Percentiles rank a stretch among this genome's conserved stretches.
Evolutionary conservation across 768 basidiomycete genomes (phyloP).

Genomic region (Leccinum uliginosum): DNA sequence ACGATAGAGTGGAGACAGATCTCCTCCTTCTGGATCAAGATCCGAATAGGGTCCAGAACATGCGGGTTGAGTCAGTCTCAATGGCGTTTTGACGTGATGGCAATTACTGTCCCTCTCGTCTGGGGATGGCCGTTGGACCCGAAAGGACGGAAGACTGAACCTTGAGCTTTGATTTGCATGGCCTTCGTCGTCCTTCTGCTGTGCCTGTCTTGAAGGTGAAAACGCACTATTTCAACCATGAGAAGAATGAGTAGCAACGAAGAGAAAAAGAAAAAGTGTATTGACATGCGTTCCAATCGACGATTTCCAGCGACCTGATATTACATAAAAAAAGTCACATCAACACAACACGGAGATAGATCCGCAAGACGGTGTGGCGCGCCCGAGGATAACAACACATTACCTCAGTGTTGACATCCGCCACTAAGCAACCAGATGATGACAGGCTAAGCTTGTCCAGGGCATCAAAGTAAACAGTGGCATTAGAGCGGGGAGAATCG

Average conservation of each 20-base stretch:
- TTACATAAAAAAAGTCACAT: not conserved
- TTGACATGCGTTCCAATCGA: conserved; percentile 9
- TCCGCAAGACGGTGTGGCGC: not conserved
- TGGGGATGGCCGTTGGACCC: conserved; percentile 15
- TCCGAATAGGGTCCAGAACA: not conserved
- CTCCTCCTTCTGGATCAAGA: conserved; percentile 2
- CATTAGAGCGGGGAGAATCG: conserved; percentile 8
- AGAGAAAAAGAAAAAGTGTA: conserved; percentile 9
- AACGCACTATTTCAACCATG: conserved; percentile 12
- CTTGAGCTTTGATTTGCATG: conserved; percentile 8
- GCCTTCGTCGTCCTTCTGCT: not conserved
- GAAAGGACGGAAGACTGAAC: conserved; percentile 18
- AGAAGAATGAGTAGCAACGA: conserved; percentile 3
- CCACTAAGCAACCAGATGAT: conserved; percentile 3
- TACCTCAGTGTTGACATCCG: conserved; percentile 10
- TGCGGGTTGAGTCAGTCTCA: conserved; percentile 1
- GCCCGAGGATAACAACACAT: not conserved
- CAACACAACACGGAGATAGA: not conserved
- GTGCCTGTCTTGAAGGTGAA: conserved; percentile 11
- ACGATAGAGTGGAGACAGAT: not conserved
- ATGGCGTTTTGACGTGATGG: conserved; percentile 1
- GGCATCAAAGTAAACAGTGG: conserved; percentile 25
- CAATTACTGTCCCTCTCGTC: not conserved
- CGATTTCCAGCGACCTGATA: conserved; percentile 7
- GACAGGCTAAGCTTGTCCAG: conserved; percentile 12